Evolutionary conservation across 495 filamentous ascomycete genomes (phyloP).

Genomic region (Parmelia sp.): DNA sequence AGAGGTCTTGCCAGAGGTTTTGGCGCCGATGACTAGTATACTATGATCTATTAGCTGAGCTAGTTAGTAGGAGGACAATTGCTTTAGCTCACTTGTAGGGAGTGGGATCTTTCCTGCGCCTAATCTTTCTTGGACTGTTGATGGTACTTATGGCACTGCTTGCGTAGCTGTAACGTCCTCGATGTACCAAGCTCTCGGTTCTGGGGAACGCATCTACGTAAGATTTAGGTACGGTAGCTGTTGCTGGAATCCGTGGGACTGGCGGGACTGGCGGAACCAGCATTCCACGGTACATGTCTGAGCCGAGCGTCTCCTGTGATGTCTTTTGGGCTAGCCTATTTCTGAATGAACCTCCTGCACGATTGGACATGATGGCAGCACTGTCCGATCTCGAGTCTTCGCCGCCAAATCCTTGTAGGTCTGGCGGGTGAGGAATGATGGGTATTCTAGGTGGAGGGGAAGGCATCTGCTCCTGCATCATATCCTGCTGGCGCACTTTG

Average conservation of each 20-base stretch:
- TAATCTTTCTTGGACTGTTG: constrained; percentile 87
- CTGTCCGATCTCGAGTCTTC: constrained; percentile 60
- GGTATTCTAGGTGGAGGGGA: constrained; percentile 74
- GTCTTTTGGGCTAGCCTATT: constrained; percentile 25
- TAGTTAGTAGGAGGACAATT: not conserved
- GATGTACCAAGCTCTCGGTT: constrained; percentile 92
- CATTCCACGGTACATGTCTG: constrained; percentile 27
- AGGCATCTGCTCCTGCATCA: constrained; percentile 57
- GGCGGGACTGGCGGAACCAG: constrained; percentile 29
- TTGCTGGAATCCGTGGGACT: constrained; percentile 48
- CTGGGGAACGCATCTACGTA: constrained; percentile 70
- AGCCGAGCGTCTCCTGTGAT: constrained; percentile 21
- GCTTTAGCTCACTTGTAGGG: constrained; percentile 80
- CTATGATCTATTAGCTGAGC: constrained; percentile 39
- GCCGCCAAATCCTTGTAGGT: constrained; percentile 67
- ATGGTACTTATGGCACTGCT: constrained; percentile 86
- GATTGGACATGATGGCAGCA: constrained; percentile 54
- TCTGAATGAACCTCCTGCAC: constrained; percentile 32
- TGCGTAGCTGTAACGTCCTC: constrained; percentile 93
- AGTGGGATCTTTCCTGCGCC: constrained; percentile 92
- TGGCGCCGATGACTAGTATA: constrained; percentile 82
- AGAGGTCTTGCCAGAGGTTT: constrained; percentile 88
- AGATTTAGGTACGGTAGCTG: constrained; percentile 22
- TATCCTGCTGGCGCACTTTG: constrained; percentile 56
- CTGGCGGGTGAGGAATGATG: constrained; percentile 56